Conservation (phyloP, 1,139 yeast species). For the Geotrichum fermentans region DNA sequence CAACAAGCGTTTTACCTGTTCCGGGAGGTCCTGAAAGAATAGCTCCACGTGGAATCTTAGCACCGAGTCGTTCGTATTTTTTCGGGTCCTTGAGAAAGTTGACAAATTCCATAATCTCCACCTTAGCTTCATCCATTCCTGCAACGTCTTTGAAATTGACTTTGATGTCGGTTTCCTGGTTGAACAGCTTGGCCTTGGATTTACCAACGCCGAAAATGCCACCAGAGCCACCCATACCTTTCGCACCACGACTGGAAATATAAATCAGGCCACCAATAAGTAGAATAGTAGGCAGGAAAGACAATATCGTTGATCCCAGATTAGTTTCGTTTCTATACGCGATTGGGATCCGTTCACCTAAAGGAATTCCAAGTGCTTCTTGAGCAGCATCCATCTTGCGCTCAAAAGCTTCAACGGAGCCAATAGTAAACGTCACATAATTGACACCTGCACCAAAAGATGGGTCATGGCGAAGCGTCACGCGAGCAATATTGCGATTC, state of each 20-base stretch:
- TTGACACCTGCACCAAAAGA: constrained; percentile 24
- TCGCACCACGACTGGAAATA: constrained; percentile 59
- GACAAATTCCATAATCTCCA: constrained; percentile 96
- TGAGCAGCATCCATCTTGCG: constrained; percentile 73
- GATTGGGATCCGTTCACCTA: constrained; percentile 72
- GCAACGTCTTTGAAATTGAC: constrained; percentile 90
- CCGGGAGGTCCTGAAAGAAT: constrained; percentile 97
- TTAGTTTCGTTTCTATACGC: constrained; percentile 58
- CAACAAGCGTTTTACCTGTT: constrained; percentile 93
- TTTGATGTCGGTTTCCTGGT: constrained; percentile 84
- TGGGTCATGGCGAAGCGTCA: constrained; percentile 26
- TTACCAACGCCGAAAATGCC: constrained; percentile 61
- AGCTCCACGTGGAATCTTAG: constrained; percentile 96
- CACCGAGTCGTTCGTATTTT: constrained; percentile 86
- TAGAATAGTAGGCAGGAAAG: constrained; percentile 78
- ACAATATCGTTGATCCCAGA: constrained; percentile 53
- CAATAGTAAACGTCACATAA: constrained; percentile 62
- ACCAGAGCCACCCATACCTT: constrained; percentile 34
- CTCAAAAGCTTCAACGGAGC: constrained; percentile 86
- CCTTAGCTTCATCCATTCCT: constrained; percentile 96
- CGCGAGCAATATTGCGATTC: constrained; percentile 70
- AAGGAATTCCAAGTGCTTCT: constrained; percentile 61
- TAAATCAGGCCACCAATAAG: constrained; percentile 82
- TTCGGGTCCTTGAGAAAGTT: constrained; percentile 83
- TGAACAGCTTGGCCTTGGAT: constrained; percentile 77